Base-by-base conservation (phyloP, 2,329 filamentous ascomycete species). In the Fusarium lateritium region DNA sequence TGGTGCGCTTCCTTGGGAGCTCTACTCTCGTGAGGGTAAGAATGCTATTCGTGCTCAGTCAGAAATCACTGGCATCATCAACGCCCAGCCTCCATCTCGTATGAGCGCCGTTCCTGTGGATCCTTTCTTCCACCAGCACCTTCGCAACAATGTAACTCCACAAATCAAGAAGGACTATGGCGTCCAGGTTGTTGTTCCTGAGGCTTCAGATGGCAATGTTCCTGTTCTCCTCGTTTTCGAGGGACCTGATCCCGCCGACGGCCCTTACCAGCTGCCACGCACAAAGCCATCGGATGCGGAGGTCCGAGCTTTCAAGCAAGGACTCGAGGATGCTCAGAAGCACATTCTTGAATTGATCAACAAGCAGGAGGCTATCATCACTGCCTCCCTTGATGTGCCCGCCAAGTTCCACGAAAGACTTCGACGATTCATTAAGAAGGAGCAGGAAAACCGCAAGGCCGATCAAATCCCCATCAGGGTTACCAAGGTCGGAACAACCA, bases 21-120 rank as follows among this genome's bases (percentile, higher is more conserved):
- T 98, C 56, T 97, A 94, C 80, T 93, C 93, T 8, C 88, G 92
- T 38, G 92, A 97, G 74, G 90, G 91, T 69, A 97, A 96, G 84
- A 97, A 94, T 76, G 87, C 88, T 28, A 89, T 93, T 76, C 90
- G 90, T 73, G 92, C 92, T 9, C 91, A 92, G 74, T 88, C 88
- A 8, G 92, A 94, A 73, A 90, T 96, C 75, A 90, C 89, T 76
- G 88, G 88, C 73, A 87, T 96, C 61, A 88, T 95, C 71, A 88
- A 88, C 64, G 88, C 88, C 49, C 91, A 94, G 76, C 92, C 92
- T 42, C 93, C 92, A 5, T 86, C 89, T 38, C 88, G 92, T 66
- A 87, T 96, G 78, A 83, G 85, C 22, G 86, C 88, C 13, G 78
- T 94, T 14, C 79, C 88, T 17, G 86, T 96, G 26, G 92, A 96